Evolutionary conservation across 2,329 filamentous ascomycete species (phyloP).

Genomic region (Ceratocystis colombiana): DNA sequence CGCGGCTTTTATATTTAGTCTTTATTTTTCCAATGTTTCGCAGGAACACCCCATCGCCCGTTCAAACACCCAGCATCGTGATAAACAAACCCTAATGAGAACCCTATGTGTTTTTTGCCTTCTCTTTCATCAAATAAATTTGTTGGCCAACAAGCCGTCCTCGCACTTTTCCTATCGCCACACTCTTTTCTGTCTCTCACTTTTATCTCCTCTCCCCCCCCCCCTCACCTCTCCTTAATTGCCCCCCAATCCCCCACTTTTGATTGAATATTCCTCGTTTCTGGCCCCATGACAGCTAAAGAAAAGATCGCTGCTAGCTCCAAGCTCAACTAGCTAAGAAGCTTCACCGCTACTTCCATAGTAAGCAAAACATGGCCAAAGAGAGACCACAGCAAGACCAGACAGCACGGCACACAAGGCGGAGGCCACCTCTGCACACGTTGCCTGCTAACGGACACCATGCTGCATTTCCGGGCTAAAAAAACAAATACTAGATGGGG

Average conservation of each 20-base stretch:
- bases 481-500: not conserved
- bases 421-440: not conserved
- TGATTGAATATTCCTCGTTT: constrained; percentile 6
- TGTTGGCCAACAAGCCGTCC: too few species aligned
- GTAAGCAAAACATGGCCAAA: not conserved
- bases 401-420: not conserved
- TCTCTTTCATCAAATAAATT: not conserved
- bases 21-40: not conserved
- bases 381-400: not conserved
- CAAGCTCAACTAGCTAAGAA: constrained; percentile 10
- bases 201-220: not conserved
- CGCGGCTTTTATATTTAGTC: too few species aligned
- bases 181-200: not conserved
- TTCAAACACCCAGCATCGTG: too few species aligned
- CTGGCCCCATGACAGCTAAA: constrained; percentile 6
- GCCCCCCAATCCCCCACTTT: constrained; percentile 7
- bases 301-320: constrained; percentile 1
- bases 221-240: not conserved
- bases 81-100: not conserved
- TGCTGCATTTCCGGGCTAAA: not conserved
- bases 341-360: constrained; percentile 14
- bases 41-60: too few species aligned
- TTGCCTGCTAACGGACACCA: not conserved
- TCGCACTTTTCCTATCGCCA: not conserved
- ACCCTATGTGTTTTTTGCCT: not conserved